Evolutionary conservation across 768 basidiomycete species (phyloP).

Genomic region (Mrakia gelida): DNA sequence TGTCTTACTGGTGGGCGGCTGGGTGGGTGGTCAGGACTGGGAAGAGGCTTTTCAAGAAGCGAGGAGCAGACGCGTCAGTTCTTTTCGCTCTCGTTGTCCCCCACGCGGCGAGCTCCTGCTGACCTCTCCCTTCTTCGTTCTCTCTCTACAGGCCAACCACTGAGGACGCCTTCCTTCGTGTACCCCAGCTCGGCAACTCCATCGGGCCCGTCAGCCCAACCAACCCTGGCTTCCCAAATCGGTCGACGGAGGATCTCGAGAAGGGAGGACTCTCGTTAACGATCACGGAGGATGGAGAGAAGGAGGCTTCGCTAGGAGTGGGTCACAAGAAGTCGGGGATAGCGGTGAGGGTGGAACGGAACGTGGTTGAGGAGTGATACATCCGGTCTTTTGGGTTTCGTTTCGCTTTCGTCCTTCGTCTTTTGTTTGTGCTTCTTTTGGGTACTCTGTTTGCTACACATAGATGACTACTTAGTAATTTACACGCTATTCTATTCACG

Average conservation of each 20-base stretch:
- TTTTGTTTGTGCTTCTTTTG: neutral
- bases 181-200: slow-evolving; percentile 4
- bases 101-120: too few species aligned
- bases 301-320: neutral
- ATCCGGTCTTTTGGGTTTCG: neutral
- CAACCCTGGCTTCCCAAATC: neutral
- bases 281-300: neutral
- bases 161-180: neutral
- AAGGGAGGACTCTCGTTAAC: neutral
- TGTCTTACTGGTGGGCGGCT: neutral
- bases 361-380: neutral
- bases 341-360: neutral
- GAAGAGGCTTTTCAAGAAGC: too few species aligned
- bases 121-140: neutral
- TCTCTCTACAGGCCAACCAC: too few species aligned
- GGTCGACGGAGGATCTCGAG: neutral
- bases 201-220: neutral
- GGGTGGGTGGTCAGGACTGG: too few species aligned
- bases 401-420: neutral
- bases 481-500: too few species aligned
- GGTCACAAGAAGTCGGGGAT: slow-evolving; percentile 3
- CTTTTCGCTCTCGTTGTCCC: neutral
- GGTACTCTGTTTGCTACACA: too few species aligned
- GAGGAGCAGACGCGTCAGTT: neutral
- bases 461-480: too few species aligned